phyloP scores from a whole-genome alignment of 2,329 filamentous ascomycete genomes.

The Calonectria pauciramosa region DNA sequence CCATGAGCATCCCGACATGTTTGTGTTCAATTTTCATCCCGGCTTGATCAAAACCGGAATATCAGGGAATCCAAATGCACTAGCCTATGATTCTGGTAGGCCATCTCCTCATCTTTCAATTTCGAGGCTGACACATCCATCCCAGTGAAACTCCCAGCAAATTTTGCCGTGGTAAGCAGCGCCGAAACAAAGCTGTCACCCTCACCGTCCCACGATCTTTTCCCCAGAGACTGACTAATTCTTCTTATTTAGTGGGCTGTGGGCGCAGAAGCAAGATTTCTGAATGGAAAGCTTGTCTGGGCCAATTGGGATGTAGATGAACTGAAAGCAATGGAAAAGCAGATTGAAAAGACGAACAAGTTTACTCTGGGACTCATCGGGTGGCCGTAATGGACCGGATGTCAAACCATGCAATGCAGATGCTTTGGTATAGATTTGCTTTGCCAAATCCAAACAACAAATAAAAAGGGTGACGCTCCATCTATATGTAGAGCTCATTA shows the following conservation, averaged over 20 bases:
- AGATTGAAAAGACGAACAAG: neutral
- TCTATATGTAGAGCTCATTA: too few species aligned
- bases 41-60: slow-evolving; percentile 56
- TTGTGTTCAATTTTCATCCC: slow-evolving; percentile 56
- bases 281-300: slow-evolving; percentile 13
- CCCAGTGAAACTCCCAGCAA: neutral
- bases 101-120: accelerated
- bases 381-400: neutral
- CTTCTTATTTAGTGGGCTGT: neutral
- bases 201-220: accelerated
- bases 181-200: too few species aligned
- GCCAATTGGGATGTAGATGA: slow-evolving; percentile 14
- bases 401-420: too few species aligned
- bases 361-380: neutral
- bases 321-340: neutral
- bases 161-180: neutral
- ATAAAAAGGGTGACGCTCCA: too few species aligned
- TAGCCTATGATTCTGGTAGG: neutral
- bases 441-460: too few species aligned
- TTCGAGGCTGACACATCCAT: neutral
- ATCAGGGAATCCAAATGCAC: neutral
- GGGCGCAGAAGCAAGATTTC: neutral
- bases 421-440: too few species aligned
- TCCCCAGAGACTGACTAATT: too few species aligned
- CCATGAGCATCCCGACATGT: slow-evolving; percentile 52